These are phyloP conservation scores for Xylaria palmicola DNA, from an alignment of 495 filamentous ascomycete species.

Conservation along the genomic window DNA sequence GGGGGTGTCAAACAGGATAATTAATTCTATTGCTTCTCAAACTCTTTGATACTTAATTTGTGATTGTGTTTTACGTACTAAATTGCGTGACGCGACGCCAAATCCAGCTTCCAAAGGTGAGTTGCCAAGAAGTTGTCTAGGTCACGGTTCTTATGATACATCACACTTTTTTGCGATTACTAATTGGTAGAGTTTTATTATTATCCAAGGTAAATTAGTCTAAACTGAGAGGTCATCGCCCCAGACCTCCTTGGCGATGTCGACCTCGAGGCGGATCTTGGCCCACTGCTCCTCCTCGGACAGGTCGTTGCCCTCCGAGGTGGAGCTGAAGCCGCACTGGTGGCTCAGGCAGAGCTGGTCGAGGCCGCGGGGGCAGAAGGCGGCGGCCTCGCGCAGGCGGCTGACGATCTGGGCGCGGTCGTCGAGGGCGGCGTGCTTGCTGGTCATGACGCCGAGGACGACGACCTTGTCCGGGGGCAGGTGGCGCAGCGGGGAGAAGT, in stretches of 20 bases:
- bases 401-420: constrained; percentile 59
- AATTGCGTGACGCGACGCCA: background rate
- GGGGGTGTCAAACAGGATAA: no score
- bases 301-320: constrained; percentile 61
- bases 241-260: constrained; percentile 51
- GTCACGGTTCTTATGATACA: no score
- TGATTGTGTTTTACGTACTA: background rate
- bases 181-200: background rate
- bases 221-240: constrained; percentile 42
- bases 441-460: constrained; percentile 64
- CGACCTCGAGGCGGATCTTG: constrained; percentile 44
- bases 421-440: constrained; percentile 62
- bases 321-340: constrained; percentile 68
- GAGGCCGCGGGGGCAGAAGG: constrained; percentile 58
- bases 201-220: background rate
- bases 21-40: background rate
- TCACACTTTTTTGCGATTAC: no score
- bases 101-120: background rate
- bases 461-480: constrained; percentile 65
- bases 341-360: constrained; percentile 63
- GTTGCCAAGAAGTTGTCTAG: background rate
- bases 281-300: constrained; percentile 59
- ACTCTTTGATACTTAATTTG: background rate
- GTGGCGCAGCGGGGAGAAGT: constrained; percentile 62
- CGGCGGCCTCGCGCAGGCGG: constrained; percentile 58